Base-by-base conservation (phyloP, 192 early-diverging fungal species). In the Nowakowskiella sp. region DNA sequence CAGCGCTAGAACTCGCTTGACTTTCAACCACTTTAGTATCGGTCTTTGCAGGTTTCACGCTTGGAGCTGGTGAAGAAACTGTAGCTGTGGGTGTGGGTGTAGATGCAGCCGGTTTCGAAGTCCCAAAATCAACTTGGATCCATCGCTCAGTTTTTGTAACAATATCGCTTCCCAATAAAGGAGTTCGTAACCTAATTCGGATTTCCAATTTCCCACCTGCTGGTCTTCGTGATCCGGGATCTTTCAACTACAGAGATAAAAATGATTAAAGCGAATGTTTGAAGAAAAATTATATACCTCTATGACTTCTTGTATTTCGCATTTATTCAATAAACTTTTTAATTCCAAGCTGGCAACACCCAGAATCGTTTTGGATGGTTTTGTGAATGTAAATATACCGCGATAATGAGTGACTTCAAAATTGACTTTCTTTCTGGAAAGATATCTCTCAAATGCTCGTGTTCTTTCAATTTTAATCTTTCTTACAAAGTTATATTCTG, bases 121-220 rank as follows among this genome's bases (percentile, higher is more conserved):
- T 10, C 13, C 49, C 46, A 54, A 74, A 47, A 42, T 85, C 77
- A 39, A 86, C 58, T 1, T 78, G 65, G 7, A 85, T 34, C 88
- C 88, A 88, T 48, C 68, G 67, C 31, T 85, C 85, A 16, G 64
- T 58, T 57, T 74, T 77, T 26, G 69, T 51, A 3, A 76, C 65
- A 44, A 85, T 70, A 32, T 87, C 84, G 0, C 66, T 53, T 10
- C 74, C 72, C 1, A 59, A 16, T 21, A 90, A 43, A 0, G 89
- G 87, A 24, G 64, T 66, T 25, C 79, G 70, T 23, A 90, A 21
- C 4, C 77, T 64, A n/a, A 92, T 62, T 23, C 68, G 57, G 36
- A 90, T 39, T 49, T 86, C 78, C 24, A 90, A 28, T 43, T 77
- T 78, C 3, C 76, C 89, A 42, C 89, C 86, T 5, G 77, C 81